Evolutionary conservation across 805 yeast species (phyloP).

Genomic region (Metschnikowia proteae): DNA sequence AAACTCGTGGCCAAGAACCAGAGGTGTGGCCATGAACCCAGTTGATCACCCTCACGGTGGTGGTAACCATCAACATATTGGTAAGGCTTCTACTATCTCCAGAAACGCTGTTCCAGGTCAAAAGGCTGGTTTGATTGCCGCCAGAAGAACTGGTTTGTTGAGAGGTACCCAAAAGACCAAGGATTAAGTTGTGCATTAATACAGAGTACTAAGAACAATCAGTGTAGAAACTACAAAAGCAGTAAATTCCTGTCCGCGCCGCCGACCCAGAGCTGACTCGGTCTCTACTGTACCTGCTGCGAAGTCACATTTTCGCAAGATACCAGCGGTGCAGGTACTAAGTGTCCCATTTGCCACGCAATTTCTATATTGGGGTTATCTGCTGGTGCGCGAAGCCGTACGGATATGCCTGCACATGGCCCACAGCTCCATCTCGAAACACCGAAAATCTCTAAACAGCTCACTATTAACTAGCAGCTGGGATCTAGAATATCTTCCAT

Average conservation of each 20-base stretch:
- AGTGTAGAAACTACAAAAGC: background rate
- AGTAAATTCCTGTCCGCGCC: background rate
- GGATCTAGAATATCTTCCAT: background rate
- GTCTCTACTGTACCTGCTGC: no score
- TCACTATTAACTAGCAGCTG: background rate
- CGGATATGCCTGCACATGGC: conserved; percentile 3
- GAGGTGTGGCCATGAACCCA: conserved; percentile 99
- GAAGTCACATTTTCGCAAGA: no score
- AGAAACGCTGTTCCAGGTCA: conserved; percentile 99
- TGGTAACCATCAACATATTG: conserved; percentile 99
- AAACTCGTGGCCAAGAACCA: conserved; percentile 99
- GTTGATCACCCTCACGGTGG: conserved; percentile 99
- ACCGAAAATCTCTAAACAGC: background rate
- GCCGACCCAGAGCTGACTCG: no score
- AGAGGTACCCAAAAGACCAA: conserved; percentile 96
- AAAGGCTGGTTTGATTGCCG: conserved; percentile 99
- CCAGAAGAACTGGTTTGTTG: conserved; percentile 99
- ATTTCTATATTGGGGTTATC: background rate
- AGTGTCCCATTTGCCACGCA: background rate
- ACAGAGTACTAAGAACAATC: conserved; percentile 10
- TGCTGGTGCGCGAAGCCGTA: conserved; percentile 5
- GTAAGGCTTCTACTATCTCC: conserved; percentile 99
- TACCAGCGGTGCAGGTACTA: no score
- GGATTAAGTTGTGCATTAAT: conserved; percentile 30
- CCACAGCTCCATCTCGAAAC: background rate